Evolutionary conservation across 2,329 filamentous ascomycete species (phyloP), one percentile per base, ranked within the genome.

Genomic region (Clathrospora elynae): DNA sequence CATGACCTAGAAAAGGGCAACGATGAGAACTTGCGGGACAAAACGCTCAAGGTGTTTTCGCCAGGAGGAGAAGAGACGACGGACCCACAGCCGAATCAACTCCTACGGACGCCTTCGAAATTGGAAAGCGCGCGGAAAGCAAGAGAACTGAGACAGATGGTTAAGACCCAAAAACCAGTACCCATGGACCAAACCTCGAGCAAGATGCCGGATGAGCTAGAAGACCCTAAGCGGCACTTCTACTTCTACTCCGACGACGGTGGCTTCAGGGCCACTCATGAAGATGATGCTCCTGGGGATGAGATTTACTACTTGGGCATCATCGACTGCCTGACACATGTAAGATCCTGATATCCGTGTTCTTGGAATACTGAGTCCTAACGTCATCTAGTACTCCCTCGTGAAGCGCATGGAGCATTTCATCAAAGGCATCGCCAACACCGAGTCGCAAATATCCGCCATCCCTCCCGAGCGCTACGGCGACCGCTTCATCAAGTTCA

Each of bases 261-360:
- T 34, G 93, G 93, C 3, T 90, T 96, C 71, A 81, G 86, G 57
- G 92, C 93, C 9, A 97, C 93, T 1, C 90, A 96, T 64, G 90
- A 96, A 70, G 85, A 96, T 70, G 87, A 95, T 51, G 75, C 77
- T 11, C 83, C 88, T 1, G 91, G 87, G 2, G 89, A 96, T 40
- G 90, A 96, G 72, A 90, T 99, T 28, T 99, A 99, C 72, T 99
- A 99, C 67, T 82, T 99, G 6, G 95, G 93, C 23, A 95, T 99
- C 60, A 99, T 99, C 70, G 93, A 99, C 72, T 99, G 93, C 71
- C 77, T 99, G 61, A 99, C 93, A 60, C 90, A 96, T 70, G 90
- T 95, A 80, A 83, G 88, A 38, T 39, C 34, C 8, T 8, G 10
- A 22, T 25, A 23, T n/a, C 6, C 20, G 5, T 16, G 3, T 8